Evolutionary conservation across 257 asterid species (phyloP).

Genomic region (Nicotiana paniculata): DNA sequence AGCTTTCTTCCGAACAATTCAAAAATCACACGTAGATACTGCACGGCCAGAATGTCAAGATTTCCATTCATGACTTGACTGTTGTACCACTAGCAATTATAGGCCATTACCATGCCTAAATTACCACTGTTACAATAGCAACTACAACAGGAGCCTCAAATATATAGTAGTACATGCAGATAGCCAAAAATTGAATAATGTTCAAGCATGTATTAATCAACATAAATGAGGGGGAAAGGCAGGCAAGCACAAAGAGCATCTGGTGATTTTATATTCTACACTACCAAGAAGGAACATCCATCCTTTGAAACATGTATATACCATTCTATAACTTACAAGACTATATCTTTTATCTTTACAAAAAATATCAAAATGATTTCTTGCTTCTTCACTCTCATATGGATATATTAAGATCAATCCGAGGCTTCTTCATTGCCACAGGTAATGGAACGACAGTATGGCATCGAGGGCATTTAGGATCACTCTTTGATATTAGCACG

Average conservation of each 20-base stretch:
- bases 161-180: neutral
- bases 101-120: neutral
- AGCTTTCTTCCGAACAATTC: too few relatives aligned
- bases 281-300: slow-evolving; percentile 6
- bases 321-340: slow-evolving; percentile 24
- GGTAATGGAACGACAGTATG: slow-evolving; percentile 47
- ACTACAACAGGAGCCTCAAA: neutral
- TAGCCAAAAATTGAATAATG: neutral
- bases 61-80: neutral
- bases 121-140: neutral
- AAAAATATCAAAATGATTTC: slow-evolving; percentile 16
- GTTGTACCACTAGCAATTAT: neutral
- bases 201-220: neutral
- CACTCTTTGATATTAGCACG: slow-evolving; percentile 42
- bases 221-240: neutral
- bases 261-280: slow-evolving; percentile 1
- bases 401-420: slow-evolving; percentile 68
- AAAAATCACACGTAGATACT: too few relatives aligned
- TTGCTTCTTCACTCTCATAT: slow-evolving; percentile 29
- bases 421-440: slow-evolving; percentile 45
- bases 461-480: slow-evolving; percentile 79
- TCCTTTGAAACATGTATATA: slow-evolving; percentile 24
- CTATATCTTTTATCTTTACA: slow-evolving; percentile 42
- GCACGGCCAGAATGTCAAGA: too few relatives aligned
- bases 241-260: neutral